These are phyloP conservation scores for Auriscalpium vulgare DNA, from an alignment of 768 basidiomycete genomes.

Conservation along the genomic window DNA sequence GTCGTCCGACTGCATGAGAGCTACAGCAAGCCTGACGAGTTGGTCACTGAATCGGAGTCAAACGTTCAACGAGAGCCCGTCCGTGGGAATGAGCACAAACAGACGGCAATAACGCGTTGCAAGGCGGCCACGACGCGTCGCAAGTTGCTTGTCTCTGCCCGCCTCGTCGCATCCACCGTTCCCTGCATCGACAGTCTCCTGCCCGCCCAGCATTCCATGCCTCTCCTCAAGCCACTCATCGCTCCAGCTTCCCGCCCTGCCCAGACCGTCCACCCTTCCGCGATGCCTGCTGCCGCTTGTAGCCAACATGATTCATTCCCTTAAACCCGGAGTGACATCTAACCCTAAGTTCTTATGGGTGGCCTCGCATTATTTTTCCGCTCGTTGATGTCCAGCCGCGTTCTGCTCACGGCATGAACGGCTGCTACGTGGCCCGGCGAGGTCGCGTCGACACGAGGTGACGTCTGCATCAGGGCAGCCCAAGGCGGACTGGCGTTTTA, in stretches of 20 bases:
- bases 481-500: no score
- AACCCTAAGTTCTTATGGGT: constrained; percentile 11
- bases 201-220: not conserved
- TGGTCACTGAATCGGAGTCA: no score
- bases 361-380: constrained; percentile 1
- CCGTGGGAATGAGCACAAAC: no score
- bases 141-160: no score
- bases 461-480: constrained; percentile 3
- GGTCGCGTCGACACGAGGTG: not conserved
- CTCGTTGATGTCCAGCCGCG: not conserved
- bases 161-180: no score
- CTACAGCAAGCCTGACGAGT: no score
- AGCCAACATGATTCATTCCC: constrained; percentile 12
- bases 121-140: no score
- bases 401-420: not conserved
- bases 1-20: no score
- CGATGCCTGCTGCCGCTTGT: constrained; percentile 1
- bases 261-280: not conserved
- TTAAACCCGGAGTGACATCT: constrained; percentile 11
- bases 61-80: no score
- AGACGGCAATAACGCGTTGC: no score
- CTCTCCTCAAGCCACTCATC: constrained; percentile 3
- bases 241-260: constrained; percentile 8
- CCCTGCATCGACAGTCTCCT: no score
- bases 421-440: not conserved